Evolutionary conservation across 345 rosid species (phyloP).

Genomic region (Sisymbrium altissimum): DNA sequence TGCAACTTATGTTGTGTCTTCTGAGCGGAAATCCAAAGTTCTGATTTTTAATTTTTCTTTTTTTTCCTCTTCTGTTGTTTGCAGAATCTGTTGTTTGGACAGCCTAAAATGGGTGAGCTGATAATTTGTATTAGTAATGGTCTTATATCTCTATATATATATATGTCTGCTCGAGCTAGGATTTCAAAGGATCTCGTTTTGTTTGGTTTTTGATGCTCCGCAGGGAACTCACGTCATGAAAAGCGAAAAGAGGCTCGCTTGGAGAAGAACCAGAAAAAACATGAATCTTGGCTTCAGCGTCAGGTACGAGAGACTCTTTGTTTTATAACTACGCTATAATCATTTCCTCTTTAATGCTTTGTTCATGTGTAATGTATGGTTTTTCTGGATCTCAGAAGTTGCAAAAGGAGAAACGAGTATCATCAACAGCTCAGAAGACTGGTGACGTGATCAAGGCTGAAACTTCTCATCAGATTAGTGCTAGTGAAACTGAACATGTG

Average conservation of each 20-base stretch:
- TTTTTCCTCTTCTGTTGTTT: not conserved
- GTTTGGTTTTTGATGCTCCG: constrained; percentile 8
- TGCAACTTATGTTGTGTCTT: too few species aligned
- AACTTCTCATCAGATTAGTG: not conserved
- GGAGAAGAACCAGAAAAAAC: constrained; percentile 42
- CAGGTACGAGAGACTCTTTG: constrained; percentile 39
- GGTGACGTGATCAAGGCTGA: constrained; percentile 21
- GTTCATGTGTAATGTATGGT: not conserved
- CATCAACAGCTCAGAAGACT: constrained; percentile 3
- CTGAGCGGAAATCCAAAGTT: too few species aligned
- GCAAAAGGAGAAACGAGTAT: constrained; percentile 38
- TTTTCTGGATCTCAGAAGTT: constrained; percentile 38
- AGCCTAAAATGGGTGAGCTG: constrained; percentile 20
- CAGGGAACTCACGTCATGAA: constrained; percentile 51
- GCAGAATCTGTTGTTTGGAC: not conserved
- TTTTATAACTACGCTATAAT: too few species aligned
- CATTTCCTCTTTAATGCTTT: not conserved
- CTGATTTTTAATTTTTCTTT: too few species aligned
- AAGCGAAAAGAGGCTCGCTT: constrained; percentile 64
- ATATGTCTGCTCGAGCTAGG: not conserved
- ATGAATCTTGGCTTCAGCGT: constrained; percentile 58
- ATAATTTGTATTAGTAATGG: not conserved
- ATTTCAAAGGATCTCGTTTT: not conserved
- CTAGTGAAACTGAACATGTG: constrained; percentile 16
- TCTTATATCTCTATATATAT: too few species aligned